A percentile compares a stretch with the other conserved stretches of the same genome.
phyloP scores from a whole-genome alignment of 2,329 filamentous ascomycete genomes.

The Paradendryphiella salina region DNA sequence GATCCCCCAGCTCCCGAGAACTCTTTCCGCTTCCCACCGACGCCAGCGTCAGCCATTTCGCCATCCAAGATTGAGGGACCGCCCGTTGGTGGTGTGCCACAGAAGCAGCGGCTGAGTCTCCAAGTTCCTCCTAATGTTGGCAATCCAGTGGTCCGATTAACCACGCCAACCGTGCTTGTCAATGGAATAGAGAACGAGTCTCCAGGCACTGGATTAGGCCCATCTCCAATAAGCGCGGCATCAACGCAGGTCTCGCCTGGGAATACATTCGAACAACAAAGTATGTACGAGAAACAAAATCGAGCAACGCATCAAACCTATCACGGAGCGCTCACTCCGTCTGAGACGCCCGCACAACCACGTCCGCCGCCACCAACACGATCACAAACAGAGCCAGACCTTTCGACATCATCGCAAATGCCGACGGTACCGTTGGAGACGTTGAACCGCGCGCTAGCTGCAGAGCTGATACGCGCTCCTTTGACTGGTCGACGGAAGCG shows the following conservation, averaged over 20 bases:
- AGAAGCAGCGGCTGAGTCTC: slow-evolving; percentile 59
- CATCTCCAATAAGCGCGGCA: slow-evolving; percentile 29
- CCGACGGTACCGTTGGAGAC: slow-evolving; percentile 45
- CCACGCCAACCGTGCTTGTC: slow-evolving; percentile 61
- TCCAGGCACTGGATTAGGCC: slow-evolving; percentile 28
- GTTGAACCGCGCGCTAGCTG: slow-evolving; percentile 52
- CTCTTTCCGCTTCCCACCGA: slow-evolving; percentile 47
- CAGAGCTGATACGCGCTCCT: slow-evolving; percentile 53
- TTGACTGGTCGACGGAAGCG: slow-evolving; percentile 49
- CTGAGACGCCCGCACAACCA: slow-evolving; percentile 37
- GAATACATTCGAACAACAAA: slow-evolving; percentile 23
- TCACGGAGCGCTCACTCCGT: slow-evolving; percentile 29
- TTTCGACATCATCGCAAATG: slow-evolving; percentile 6
- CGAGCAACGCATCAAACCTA: slow-evolving; percentile 31
- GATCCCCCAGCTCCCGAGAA: slow-evolving; percentile 44
- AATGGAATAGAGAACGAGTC: slow-evolving; percentile 52
- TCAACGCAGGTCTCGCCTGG: slow-evolving; percentile 26
- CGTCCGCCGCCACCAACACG: slow-evolving; percentile 19
- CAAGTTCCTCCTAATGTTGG: slow-evolving; percentile 66
- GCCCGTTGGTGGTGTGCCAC: slow-evolving; percentile 23
- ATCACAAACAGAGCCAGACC: slow-evolving; percentile 14
- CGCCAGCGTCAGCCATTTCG: slow-evolving; percentile 45
- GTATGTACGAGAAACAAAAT: slow-evolving; percentile 17
- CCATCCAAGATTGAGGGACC: slow-evolving; percentile 31
- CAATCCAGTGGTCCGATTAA: slow-evolving; percentile 61